Conservation (phyloP, 441 rosid species). For the Eutrema salsugineum region DNA sequence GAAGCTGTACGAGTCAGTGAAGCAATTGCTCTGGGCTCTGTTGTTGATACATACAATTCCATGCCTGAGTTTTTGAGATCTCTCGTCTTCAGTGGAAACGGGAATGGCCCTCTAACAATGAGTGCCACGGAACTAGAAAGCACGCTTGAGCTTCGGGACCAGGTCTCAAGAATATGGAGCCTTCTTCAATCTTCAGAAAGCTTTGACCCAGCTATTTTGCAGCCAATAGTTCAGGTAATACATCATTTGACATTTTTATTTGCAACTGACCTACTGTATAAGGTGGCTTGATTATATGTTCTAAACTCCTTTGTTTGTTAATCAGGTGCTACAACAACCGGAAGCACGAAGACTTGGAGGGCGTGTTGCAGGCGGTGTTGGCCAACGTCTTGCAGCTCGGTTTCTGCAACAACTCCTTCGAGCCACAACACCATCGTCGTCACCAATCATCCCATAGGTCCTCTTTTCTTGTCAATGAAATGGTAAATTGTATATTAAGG, state of each 20-base stretch:
- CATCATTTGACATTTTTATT: not conserved
- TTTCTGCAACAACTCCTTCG: constrained; percentile 85
- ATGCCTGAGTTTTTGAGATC: constrained; percentile 54
- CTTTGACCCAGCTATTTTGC: constrained; percentile 81
- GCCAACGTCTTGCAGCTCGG: constrained; percentile 87
- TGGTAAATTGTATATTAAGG: constrained; percentile 27
- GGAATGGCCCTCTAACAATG: constrained; percentile 51
- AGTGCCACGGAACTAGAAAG: constrained; percentile 53
- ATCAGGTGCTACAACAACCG: constrained; percentile 86
- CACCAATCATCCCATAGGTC: constrained; percentile 37
- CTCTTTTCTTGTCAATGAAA: not conserved
- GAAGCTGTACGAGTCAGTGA: constrained; percentile 85
- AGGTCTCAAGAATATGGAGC: constrained; percentile 77
- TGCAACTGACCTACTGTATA: not conserved
- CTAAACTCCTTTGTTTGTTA: constrained; percentile 24
- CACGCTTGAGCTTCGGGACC: constrained; percentile 68
- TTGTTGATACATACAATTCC: constrained; percentile 67
- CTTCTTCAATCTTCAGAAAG: constrained; percentile 68
- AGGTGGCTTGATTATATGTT: not conserved
- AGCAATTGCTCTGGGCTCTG: constrained; percentile 58
- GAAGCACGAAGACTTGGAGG: constrained; percentile 76
- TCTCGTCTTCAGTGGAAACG: constrained; percentile 54
- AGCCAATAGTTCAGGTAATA: constrained; percentile 77
- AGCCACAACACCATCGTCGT: constrained; percentile 47
- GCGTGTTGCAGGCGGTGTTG: constrained; percentile 73